Base-by-base conservation (phyloP, 2,329 filamentous ascomycete genomes). In the Phyllachora maydis region DNA sequence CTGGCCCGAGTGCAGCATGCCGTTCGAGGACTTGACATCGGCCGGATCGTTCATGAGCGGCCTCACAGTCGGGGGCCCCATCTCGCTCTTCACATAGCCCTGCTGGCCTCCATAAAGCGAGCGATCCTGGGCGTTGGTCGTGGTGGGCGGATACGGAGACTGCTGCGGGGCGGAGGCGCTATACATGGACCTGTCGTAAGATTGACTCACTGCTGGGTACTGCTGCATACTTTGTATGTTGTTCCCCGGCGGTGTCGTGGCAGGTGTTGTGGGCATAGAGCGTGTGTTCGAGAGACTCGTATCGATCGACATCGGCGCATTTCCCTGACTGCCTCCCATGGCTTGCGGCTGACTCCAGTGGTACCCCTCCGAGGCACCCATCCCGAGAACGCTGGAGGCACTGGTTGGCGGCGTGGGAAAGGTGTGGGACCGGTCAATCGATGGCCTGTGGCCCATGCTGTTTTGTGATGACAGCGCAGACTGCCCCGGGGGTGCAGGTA, bases 341-440 rank as follows among this genome's bases (percentile, higher is more conserved):
- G 62, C 61, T 39, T 47, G n/a, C n/a, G n/a, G 65, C 28, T 57
- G 56, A 16, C 51, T 59, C 78, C 83, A 93, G 41, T 83, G 74
- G 45, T 85, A 91, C 19, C 64, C 74, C 16, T 79, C 75, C 18
- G 75, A 70, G 33, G 64, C 64, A 21, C 70, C 69, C 60, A 91
- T 79, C 30, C 64, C 50, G 8, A 54, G 59, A 49, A 90, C 67
- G 46, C 81, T 79, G 1, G 82, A 88, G n/a, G 82, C 77, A 44
- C 79, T 93, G 1, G 83, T 79, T 2, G 85, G 83, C 17, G 85
- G 85, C 4, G 85, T 93, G 4, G 85, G 83, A 48, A 93, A 93
- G 2, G 82, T 91, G 45, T 92, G 77, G 10, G 82, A 74, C 24
- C 85, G 69, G 32, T 93, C 83, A 18, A 91, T 52, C 5, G 66